Base-by-base conservation (phyloP, 1,139 yeast genomes). In the Taphrina confusa region DNA sequence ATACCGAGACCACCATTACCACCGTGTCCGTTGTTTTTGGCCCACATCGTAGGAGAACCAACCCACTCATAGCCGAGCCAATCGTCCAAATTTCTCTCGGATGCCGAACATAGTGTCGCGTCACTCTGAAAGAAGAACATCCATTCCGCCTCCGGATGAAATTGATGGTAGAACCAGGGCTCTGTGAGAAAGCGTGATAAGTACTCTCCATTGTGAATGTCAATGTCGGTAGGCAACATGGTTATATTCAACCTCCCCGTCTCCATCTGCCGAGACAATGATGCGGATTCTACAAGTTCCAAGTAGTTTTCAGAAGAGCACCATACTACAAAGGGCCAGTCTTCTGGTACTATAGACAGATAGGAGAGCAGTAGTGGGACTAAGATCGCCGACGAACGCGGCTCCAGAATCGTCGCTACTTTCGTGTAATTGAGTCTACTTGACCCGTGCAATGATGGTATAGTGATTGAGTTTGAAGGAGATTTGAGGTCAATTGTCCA, bases 11-110 rank as follows among this genome's bases (percentile, higher is more conserved):
- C 57, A 2, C 57, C 57, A 14, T 52, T 52, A 9, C 57, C 57
- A 14, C 57, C 57, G 16, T 52, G 57, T 25, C 36, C 39, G 12
- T 18, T 23, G 39, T 23, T 22, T 6, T 22, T 47, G 12, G 47
- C 31, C 57, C 57, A 39, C 14, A 22, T 20, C 4, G 45, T 33
- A 6, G 49, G 57, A 9, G 49, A 25, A n/a, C 58, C 58, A 12
- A 54, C 51, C 49, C 40, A 54, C 28, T 42, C 58, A n/a, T 44
- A 54, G 33, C 58, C 58, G 18, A 54, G 44, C 58, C 58, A 54
- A 16, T 54, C 58, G 18, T 54, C 58, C 11, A 44, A 31, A 9
- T 44, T 44, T 44, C 44, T 50, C 51, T 54, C 51, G 11, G 51
- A 44, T 33, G 51, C 44, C 6, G 51, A 16, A 34, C 58, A 54